Base-by-base conservation (phyloP, 495 filamentous ascomycete species). In the Durotheca rogersii region DNA sequence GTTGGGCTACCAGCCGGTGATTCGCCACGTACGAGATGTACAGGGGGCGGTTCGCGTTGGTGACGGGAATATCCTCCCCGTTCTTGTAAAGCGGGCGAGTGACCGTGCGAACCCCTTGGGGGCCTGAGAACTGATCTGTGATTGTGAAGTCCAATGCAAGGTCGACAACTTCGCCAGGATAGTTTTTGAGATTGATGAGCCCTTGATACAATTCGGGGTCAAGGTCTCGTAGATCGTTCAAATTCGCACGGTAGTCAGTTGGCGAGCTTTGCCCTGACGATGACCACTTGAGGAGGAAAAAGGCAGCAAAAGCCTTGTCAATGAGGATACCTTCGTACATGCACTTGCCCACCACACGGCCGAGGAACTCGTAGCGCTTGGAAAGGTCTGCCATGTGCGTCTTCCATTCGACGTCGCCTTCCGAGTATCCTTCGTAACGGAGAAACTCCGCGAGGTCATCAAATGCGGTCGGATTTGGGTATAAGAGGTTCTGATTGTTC, bases 271-370 rank as follows among this genome's bases (percentile, higher is more conserved):
- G 61, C 30, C 86, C 85, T 12, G 85, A 85, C 33, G 91, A 74
- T 7, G 89, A 81, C 93, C 93, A 99, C 62, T 95, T 95, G 29
- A 96, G 78, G 4, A 99, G 80, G 74, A 99, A 99, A 70, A 97
- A 97, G 2, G 88, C 84, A 1, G 92, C 93, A 70, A 99, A 99
- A 47, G 81, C 77, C 56, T 97, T 86, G 65, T 99, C 91, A 43
- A 97, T 85, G 7, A 99, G 77, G 38, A 99, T 97, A 1, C 92
- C 91, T 70, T 99, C 93, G 58, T 99, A 99, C 43, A 99, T 76
- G 69, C 93, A 99, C 67, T 99, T 99, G 2, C 93, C 93, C 33
- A 99, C 84, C 19, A 97, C 78, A 5, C 93, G 83, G 7, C 93
- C 93, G 0, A 95, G 72, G 54, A 99, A 99, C 61, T 97, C 92